Base-by-base conservation (phyloP, 805 yeast species). In the Teunomyces panamensis region DNA sequence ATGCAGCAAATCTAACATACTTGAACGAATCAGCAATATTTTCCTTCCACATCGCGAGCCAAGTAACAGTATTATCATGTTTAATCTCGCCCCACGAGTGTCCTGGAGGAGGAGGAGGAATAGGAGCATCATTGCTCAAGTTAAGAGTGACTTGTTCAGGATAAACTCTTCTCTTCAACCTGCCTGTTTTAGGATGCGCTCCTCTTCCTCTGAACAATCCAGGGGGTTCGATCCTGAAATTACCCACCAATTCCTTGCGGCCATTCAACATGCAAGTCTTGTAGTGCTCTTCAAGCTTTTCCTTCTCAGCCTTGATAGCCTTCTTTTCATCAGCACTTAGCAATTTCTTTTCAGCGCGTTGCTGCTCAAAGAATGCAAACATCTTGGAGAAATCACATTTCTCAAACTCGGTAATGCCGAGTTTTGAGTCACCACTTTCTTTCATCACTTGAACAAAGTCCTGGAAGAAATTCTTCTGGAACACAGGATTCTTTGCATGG, bases 31-130 rank as follows among this genome's bases (percentile, higher is more conserved):
- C 87, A 43, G 88, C 82, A 55, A 92, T 87, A 60, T 92, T 92
- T 67, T 92, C 98, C 62, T 86, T 84, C 97, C 97, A 92, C 87
- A 85, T 90, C 0, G 97, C 98, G 46, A 92, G 74, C 99, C 99
- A 92, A 9, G 92, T 83, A 26, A 91, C 97, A 0, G 90, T 84
- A 56, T 86, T 85, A 63, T 92, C 97, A 63, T 91, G 95, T 54
- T 78, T 79, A 24, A 92, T 76, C 56, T 88, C 96, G 11, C 87
- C 96, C 99, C 99, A 92, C 37, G 73, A 54, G 58, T 89, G 97
- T 1, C 97, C 97, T 9, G 68, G 79, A 2, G 97, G 97, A 0
- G 97, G 87, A 4, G 73, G 75, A 2, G 99, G 98, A 2, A 89
- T 71, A 14, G 78, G 74, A 0, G 84, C 87, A 14, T 78, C 88